phyloP scores from a whole-genome alignment of 108 stramenopile species.

The Craspedostauros australis region DNA sequence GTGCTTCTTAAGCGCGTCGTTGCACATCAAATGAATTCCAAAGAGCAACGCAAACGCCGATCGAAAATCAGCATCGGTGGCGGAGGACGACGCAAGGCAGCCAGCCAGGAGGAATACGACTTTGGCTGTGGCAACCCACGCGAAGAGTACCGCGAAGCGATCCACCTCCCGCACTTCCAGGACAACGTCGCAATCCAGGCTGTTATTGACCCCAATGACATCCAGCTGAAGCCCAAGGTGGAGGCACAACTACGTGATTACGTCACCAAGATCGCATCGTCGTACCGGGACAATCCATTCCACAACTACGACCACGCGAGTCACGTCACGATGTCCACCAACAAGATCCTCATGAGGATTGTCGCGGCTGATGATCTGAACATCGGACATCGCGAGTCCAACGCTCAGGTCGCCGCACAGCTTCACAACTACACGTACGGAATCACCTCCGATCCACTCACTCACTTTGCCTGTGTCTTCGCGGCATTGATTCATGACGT shows the following conservation, averaged over 20 bases:
- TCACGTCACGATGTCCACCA: constrained; percentile 42
- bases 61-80: too few species aligned
- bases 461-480: constrained; percentile 46
- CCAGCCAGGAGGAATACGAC: constrained; percentile 3
- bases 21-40: not conserved
- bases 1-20: constrained; percentile 13
- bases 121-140: not conserved
- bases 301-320: constrained; percentile 32
- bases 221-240: constrained; percentile 1
- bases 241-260: not conserved
- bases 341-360: constrained; percentile 34
- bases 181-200: too few species aligned
- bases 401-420: not conserved
- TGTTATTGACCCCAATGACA: constrained; percentile 1
- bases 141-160: constrained; percentile 21
- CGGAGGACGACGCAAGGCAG: too few species aligned
- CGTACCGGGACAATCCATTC: constrained; percentile 24
- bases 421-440: constrained; percentile 38
- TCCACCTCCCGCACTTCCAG: constrained; percentile 22
- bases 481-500: constrained; percentile 58
- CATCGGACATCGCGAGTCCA: constrained; percentile 4
- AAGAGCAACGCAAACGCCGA: not conserved
- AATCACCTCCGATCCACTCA: constrained; percentile 46
- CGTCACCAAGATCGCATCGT: constrained; percentile 6
- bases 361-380: constrained; percentile 22